Evolutionary conservation across 306 rosid species (phyloP).

Genomic region (Adenanthera pavonina): DNA sequence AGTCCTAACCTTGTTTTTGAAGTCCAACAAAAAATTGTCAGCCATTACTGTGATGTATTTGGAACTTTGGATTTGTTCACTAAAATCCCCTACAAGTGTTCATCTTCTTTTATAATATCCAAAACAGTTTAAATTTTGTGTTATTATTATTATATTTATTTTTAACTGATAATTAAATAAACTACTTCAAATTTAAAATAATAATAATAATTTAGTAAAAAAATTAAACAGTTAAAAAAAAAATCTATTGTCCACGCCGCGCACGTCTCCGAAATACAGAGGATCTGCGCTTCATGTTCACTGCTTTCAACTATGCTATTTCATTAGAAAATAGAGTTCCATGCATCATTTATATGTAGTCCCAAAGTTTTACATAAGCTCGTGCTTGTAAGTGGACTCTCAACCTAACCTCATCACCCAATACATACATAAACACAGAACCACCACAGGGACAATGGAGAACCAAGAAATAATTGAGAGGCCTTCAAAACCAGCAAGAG

Average conservation of each 20-base stretch:
- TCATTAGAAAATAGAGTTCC: neutral
- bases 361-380: neutral
- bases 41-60: too few species aligned
- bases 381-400: neutral
- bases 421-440: neutral
- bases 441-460: neutral
- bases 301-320: neutral
- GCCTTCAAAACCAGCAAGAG: conserved; percentile 18
- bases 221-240: neutral
- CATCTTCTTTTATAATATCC: too few species aligned
- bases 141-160: too few species aligned
- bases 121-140: too few species aligned
- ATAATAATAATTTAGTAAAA: neutral
- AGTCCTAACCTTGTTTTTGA: too few species aligned
- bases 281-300: neutral
- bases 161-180: too few species aligned
- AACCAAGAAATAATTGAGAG: conserved; percentile 14
- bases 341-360: neutral
- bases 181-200: too few species aligned
- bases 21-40: too few species aligned
- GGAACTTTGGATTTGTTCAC: too few species aligned
- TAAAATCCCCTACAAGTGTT: too few species aligned
- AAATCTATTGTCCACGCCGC: neutral
- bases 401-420: neutral
- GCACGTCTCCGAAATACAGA: neutral